Evolutionary conservation across 345 rosid species (phyloP), one percentile per base, ranked within the genome.

Genomic region (Aquilaria sinensis): DNA sequence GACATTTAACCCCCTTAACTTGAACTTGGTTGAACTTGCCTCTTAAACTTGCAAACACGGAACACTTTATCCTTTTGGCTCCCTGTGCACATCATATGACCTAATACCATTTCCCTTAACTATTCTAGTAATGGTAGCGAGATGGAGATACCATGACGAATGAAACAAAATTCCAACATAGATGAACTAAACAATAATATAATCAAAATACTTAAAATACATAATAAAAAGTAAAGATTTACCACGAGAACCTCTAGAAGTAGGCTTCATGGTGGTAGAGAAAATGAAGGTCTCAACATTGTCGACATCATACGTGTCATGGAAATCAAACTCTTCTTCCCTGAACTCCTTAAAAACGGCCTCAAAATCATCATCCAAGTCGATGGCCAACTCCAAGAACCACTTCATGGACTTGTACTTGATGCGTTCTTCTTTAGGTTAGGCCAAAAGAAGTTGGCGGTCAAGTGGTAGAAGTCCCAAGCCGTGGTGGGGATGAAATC

Each of bases 261-360:
- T 33, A 6, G 73, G 66, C 51, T 73, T 72, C 4, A 52, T 60
- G 51, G 76, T 1, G 50, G 83, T 60, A 53, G 86, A 66, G 78
- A 83, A 81, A 58, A 77, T 64, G n/a, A 87, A 82, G 43, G 79
- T 33, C 59, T 75, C 67, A 33, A 56, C 74, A 60, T 70, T 82
- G 56, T 64, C 74, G 4, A 57, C 82, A 41, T 70, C 80, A 29
- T 78, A 88, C 51, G 71, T 73, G 43, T 79, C 85, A 2, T 84
- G 97, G 41, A 69, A 31, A 30, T 80, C 88, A 53, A 85, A 84
- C 8, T 77, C 66, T 2, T 73, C 89, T 37, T 88, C 95, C 70
- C 86, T 82, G 67, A 88, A 93, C 9, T 70, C 92, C 61, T 78
- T 86, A 43, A 93, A 93, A 58, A 88, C 98, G 54, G 96, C 94